Conservation (phyloP, 306 rosid genomes). For the Gynostemma pentaphyllum region DNA sequence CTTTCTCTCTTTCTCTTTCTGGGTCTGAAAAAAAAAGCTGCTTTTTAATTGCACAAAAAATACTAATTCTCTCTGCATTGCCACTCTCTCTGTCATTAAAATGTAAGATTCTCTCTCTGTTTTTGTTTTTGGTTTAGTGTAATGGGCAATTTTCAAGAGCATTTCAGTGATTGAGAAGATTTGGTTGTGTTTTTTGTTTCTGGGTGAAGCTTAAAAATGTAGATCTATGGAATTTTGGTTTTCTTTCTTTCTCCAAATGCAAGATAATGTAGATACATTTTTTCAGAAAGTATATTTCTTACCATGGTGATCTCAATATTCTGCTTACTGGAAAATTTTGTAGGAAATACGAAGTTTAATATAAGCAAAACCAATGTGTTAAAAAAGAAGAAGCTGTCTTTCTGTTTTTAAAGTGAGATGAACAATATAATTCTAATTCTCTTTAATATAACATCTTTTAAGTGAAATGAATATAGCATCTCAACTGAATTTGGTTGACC, state of each 20-base stretch:
- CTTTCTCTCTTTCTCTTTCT: neutral
- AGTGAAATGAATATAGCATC: neutral
- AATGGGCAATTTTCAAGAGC: neutral
- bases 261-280: neutral
- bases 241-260: neutral
- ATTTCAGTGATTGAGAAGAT: neutral
- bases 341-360: neutral
- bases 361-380: neutral
- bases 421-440: neutral
- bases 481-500: neutral
- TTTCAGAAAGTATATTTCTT: neutral
- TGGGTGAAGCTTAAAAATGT: neutral
- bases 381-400: neutral
- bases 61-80: slow-evolving; percentile 24
- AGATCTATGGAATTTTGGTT: neutral
- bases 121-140: neutral
- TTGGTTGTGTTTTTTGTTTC: neutral
- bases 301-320: neutral
- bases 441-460: neutral
- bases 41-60: neutral
- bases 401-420: neutral
- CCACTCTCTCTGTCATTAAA: slow-evolving; percentile 9
- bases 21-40: neutral
- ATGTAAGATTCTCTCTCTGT: slow-evolving; percentile 33
- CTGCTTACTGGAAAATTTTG: neutral